Base-by-base conservation (phyloP, 2,329 filamentous ascomycete genomes). In the Paraconiothyrium brasiliense region DNA sequence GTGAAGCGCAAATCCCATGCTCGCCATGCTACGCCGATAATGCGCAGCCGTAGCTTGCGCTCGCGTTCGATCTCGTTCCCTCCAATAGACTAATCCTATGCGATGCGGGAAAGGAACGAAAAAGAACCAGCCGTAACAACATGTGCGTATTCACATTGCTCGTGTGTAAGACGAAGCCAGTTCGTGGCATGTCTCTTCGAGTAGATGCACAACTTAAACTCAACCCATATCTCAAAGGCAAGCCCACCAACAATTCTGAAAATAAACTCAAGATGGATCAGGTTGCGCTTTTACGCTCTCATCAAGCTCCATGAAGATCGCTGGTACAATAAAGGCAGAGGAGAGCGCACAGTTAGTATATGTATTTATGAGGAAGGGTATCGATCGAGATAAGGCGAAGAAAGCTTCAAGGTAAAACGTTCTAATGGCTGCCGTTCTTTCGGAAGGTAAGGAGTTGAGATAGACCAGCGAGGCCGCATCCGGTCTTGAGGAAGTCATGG, bases 401-500 rank as follows among this genome's bases (percentile, higher is more conserved):
- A 62, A 61, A 59, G 46, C 51, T 44, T 32, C 43, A 46, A 20
- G 34, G 47, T 58, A 62, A 50, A 46, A n/a, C 60, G 54, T 52
- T 59, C 61, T 77, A 83, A 65, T 83, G 81, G 54, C 79, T 79
- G 54, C 90, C 86, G 78, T 91, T 90, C 84, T 93, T 93, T 63
- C 83, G 78, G 83, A 95, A 99, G 58, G 92, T 90, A 64, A 99
- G 85, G 65, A 99, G 83, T 74, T 97, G 94, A 20, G 93, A 89
- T 68, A 99, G 84, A 78, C 92, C 97, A 50, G 86, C 86, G 59
- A 95, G 84, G 58, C 90, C 89, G 83, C 94, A 98, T 22, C 95
- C 94, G 72, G 92, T 92, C 84, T 94, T 93, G 76, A 99, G 82
- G 84, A 99, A 99, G 72, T 98, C 95, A 76, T 98, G 94, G 63